Base-by-base conservation (phyloP, 306 rosid genomes). In the Begonia masoniana region DNA sequence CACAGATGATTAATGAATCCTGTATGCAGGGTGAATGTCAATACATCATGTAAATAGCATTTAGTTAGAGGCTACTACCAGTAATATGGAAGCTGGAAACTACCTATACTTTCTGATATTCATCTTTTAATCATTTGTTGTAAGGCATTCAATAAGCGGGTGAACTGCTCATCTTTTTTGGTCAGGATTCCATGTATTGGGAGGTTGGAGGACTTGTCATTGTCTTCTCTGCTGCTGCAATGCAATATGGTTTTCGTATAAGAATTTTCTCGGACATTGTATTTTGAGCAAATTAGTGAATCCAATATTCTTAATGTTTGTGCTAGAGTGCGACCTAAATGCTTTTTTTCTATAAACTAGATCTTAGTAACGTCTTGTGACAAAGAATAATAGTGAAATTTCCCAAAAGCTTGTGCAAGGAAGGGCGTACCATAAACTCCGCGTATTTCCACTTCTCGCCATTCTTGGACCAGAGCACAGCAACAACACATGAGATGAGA, bases 391-490 rank as follows among this genome's bases (percentile, higher is more conserved):
- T 15, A 10, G 26, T 12, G 31, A 53, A 11, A 36, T 12, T 7
- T 19, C 7, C 3, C 13, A 55, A 55, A 54, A 14, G 35, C 12
- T 17, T 5, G 6, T 41, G 51, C 12, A 42, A 4, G n/a, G n/a
- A 35, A 35, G 49, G 58, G 61, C 71, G 21, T 77, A 83, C 99
- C 94, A 62, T 65, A 65, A 67, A 58, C 21, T 52, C 94, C 95
- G n/a, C 96, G 99, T 61, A 86, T 79, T 78, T 91, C 84, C n/a
- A 91, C 88, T 81, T 91, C 99, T 67, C 99, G 84, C 93, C 88
- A 91, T 77, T 91, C 99, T 91, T 91, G 99, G 67, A 86, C 94
- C 52, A 91, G 99, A 50, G 99, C 99, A 62, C 99, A 86, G 68
- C 94, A 91, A 84, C 94, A 91, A 57, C 99, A 91, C 96, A 91